These are phyloP conservation scores for Metschnikowia peoriensis DNA, from an alignment of 805 yeast species.

Conservation along the genomic window DNA sequence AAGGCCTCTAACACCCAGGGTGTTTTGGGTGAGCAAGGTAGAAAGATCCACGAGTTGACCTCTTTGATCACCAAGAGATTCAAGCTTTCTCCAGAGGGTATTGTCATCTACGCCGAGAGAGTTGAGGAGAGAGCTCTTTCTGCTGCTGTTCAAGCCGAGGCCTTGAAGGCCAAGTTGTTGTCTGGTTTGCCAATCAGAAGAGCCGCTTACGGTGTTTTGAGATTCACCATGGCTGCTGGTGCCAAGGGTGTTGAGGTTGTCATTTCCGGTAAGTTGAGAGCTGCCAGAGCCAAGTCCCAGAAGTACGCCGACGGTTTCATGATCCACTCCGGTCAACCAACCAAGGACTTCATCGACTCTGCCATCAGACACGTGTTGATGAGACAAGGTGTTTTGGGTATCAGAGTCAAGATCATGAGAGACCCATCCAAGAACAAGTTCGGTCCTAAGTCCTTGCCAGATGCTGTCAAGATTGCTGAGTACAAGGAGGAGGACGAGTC, in stretches of 20 bases:
- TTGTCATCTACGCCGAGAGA: constrained; percentile 96
- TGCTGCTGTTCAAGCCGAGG: constrained; percentile 99
- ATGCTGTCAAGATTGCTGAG: constrained; percentile 86
- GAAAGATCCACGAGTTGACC: constrained; percentile 98
- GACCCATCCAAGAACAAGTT: constrained; percentile 82
- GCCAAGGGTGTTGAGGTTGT: constrained; percentile 99
- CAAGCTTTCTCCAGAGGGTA: constrained; percentile 90
- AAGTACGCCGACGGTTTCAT: constrained; percentile 99
- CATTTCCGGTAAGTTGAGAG: constrained; percentile 99
- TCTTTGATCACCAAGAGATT: constrained; percentile 98
- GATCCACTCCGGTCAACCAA: constrained; percentile 99
- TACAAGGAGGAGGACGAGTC: constrained; percentile 89
- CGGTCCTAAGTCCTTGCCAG: constrained; percentile 94
- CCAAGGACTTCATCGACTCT: constrained; percentile 94
- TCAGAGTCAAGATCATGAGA: constrained; percentile 99
- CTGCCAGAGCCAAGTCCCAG: constrained; percentile 99
- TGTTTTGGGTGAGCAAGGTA: constrained; percentile 99
- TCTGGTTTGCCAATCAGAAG: constrained; percentile 99
- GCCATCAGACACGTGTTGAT: constrained; percentile 99
- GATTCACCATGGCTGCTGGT: constrained; percentile 99
- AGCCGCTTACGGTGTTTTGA: constrained; percentile 99
- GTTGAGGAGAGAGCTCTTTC: constrained; percentile 99
- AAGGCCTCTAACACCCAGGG: constrained; percentile 99
- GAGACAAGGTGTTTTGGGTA: constrained; percentile 99
- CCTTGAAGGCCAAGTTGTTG: constrained; percentile 95